Evolutionary conservation across 176 grass and related monocot genomes (phyloP), one percentile per base, ranked within the genome.

Genomic region (Rhipidocladum racemiflorum): DNA sequence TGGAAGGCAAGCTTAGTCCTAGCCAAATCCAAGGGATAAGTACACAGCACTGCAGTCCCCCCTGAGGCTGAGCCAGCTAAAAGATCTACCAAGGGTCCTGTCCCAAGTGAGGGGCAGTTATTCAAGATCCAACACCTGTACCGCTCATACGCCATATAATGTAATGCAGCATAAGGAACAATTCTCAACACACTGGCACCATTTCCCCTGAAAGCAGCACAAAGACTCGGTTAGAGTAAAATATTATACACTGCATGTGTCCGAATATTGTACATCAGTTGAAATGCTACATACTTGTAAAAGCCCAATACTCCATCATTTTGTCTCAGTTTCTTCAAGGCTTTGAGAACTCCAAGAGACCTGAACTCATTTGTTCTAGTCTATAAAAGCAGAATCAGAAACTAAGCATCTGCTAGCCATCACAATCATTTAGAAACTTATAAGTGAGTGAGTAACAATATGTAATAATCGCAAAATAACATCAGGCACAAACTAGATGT

Each of bases 1-100:
- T 97, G 95, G 61, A 89, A 97, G 17, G 95, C 95, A 80, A 97
- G 95, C 71, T 94, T 97, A 72, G 95, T 94, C 72, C 95, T 91
- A 42, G 81, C 95, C 74, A 97, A 89, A 87, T 97, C 95, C 80
- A 97, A 85, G 51, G 95, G 95, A 85, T 97, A 94, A 38, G 95
- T 97, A 81, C 90, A 97, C 43, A 97, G 78, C 74, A 97, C 95
- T 75, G 95, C 95, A 81, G 92, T 94, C 34, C 95, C n/a, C n/a
- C n/a, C n/a, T n/a, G n/a, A n/a, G n/a, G n/a, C n/a, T n/a, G n/a
- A n/a, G n/a, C n/a, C n/a, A n/a, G n/a, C n/a, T n/a, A n/a, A n/a
- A n/a, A n/a, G n/a, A n/a, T n/a, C n/a, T n/a, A n/a, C n/a, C n/a
- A n/a, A n/a, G n/a, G n/a, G n/a, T n/a, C n/a, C n/a, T n/a, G n/a